A percentile compares a stretch with the other conserved stretches of the same genome.
phyloP scores from a whole-genome alignment of 805 yeast genomes.

The Candida boleticola region DNA sequence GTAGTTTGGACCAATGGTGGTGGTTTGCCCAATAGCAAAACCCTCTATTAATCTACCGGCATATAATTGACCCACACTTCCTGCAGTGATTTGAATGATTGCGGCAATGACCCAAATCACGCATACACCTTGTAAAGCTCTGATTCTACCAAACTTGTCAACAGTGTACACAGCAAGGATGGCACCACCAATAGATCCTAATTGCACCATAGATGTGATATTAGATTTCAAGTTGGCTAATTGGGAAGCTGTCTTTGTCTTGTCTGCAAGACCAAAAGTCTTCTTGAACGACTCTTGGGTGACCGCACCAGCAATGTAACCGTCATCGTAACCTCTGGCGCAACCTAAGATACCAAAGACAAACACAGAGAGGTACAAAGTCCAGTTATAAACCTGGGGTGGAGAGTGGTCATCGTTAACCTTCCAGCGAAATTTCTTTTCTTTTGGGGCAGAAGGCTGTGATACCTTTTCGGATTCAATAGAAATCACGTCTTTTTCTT shows the following conservation, averaged over 20 bases:
- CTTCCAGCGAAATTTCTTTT: conserved; percentile 15
- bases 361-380: conserved; percentile 43
- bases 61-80: conserved; percentile 47
- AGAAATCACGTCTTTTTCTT: conserved; percentile 1
- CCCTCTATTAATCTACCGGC: conserved; percentile 59
- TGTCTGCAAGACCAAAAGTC: conserved; percentile 45
- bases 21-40: conserved; percentile 55
- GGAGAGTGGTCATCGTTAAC: conserved; percentile 35
- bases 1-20: conserved; percentile 55
- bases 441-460: background rate
- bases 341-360: conserved; percentile 56
- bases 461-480: background rate
- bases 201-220: conserved; percentile 57
- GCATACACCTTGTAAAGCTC: conserved; percentile 45
- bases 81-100: conserved; percentile 47
- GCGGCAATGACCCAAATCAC: conserved; percentile 45
- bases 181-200: conserved; percentile 56
- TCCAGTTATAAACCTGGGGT: conserved; percentile 45
- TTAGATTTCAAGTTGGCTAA: conserved; percentile 51
- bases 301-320: conserved; percentile 45
- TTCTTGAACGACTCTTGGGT: conserved; percentile 42
- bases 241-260: conserved; percentile 26
- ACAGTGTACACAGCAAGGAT: conserved; percentile 46
- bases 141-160: conserved; percentile 51
- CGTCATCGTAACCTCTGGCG: conserved; percentile 60